Evolutionary conservation across 257 asterid species (phyloP).

Genomic region (Buddleja alternifolia): DNA sequence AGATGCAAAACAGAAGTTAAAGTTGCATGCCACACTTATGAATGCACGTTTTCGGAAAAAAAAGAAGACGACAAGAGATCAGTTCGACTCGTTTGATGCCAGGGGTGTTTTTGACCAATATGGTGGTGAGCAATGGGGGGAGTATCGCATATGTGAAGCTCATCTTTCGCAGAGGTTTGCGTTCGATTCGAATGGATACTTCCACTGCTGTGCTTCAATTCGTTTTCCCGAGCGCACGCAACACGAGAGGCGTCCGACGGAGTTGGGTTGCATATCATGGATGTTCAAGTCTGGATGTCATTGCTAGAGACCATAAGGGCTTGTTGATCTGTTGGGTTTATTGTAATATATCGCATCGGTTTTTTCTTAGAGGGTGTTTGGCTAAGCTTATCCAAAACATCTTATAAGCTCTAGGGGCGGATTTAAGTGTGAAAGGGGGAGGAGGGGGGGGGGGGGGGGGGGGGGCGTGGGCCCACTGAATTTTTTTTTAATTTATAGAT

Average conservation of each 20-base stretch:
- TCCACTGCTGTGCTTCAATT: conserved; percentile 88
- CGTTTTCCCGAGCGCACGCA: conserved; percentile 63
- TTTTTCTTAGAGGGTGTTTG: too few relatives aligned
- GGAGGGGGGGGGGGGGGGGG: too few relatives aligned
- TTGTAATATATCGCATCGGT: too few relatives aligned
- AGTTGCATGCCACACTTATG: conserved; percentile 96
- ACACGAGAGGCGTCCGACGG: background rate
- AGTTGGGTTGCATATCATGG: too few relatives aligned
- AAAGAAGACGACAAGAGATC: conserved; percentile 26
- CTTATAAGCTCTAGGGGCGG: too few relatives aligned
- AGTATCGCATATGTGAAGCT: conserved; percentile 68
- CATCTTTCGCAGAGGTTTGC: conserved; percentile 88
- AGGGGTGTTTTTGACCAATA: conserved; percentile 61
- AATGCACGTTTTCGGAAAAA: conserved; percentile 77
- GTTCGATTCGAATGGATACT: conserved; percentile 76
- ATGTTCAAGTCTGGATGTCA: too few relatives aligned
- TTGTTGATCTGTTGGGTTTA: too few relatives aligned
- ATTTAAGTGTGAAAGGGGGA: too few relatives aligned
- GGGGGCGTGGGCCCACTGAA: too few relatives aligned
- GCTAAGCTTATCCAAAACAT: too few relatives aligned
- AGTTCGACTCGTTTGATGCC: conserved; percentile 66
- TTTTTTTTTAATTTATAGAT: too few relatives aligned
- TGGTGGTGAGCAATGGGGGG: conserved; percentile 92
- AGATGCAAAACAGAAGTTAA: conserved; percentile 62
- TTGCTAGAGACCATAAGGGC: too few relatives aligned